Base-by-base conservation (phyloP, 164 flowering plant species). In the Aristolochia californica region DNA sequence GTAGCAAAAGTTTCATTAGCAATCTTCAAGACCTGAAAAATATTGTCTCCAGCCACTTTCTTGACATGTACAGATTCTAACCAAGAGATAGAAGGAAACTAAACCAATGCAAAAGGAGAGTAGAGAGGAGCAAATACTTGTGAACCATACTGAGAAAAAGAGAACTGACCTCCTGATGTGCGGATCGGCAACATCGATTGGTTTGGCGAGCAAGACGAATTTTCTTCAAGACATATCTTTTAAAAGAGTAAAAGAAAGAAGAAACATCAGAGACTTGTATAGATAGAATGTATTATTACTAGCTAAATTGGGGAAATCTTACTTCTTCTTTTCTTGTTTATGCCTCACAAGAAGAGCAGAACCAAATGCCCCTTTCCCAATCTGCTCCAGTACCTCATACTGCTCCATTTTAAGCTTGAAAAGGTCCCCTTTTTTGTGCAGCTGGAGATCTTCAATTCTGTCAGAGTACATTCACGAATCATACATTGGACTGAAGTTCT, bases 161-260 rank as follows among this genome's bases (percentile, higher is more conserved):
- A 25, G 23, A 26, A 59, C 71, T 49, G 27, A 88, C 98, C 96
- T 93, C 98, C 71, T 80, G 94, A 65, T 87, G 97, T 18, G 98
- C 98, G 68, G 98, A 93, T 73, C 98, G 79, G 9, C 97, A 85
- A 34, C 84, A 78, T 63, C 98, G 78, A 61, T 85, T 91, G 57
- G 97, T 87, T 68, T 93, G 99, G n/a, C 99, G 91, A 48, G 97
- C 99, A 69, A 93, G 97, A 14, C 99, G 95, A 60, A 93, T 93
- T 70, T 89, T 93, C 80, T 93, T 93, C 75, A 93, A 57, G 18
- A 93, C 99, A 76, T 93, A 93, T 78, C 99, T 93, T 66, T 18
- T 53, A 48, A 59, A 57, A 56, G 24, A 57, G 25, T 62, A 22
- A 53, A 50, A 57, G 55, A 55, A 22, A 58, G 23, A 30, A 28